These are phyloP conservation scores for Coemansia sp. DNA, from an alignment of 192 early-diverging fungal species.

Conservation along the genomic window DNA sequence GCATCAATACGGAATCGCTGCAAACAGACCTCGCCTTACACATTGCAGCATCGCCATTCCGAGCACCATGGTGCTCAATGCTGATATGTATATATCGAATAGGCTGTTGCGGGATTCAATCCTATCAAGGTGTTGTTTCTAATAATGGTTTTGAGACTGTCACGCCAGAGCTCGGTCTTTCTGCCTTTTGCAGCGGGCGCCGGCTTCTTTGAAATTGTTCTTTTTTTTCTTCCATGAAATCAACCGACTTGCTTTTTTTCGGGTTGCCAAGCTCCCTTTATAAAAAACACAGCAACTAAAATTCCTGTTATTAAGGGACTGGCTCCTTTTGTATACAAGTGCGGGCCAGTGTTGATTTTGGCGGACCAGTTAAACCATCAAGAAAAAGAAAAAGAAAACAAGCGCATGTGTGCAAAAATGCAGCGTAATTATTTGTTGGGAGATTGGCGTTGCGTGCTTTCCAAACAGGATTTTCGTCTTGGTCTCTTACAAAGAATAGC, in stretches of 20 bases:
- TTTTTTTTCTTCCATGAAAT: neutral
- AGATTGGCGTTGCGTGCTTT: slow-evolving; percentile 7
- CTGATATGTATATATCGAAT: neutral
- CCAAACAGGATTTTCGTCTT: slow-evolving; percentile 1
- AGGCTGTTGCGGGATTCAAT: neutral
- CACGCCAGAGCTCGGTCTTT: neutral
- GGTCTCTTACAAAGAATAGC: neutral
- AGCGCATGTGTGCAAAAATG: neutral
- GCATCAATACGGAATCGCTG: neutral
- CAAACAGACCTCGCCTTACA: neutral
- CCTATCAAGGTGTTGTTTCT: neutral
- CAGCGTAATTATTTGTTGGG: slow-evolving; percentile 5
- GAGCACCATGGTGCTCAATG: neutral
- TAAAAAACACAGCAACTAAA: neutral
- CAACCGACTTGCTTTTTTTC: neutral
- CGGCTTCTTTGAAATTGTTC: neutral
- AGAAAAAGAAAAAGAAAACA: neutral
- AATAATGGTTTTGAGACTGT: neutral
- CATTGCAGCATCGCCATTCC: neutral
- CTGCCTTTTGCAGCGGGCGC: neutral
- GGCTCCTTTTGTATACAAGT: too few species aligned
- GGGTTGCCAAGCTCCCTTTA: neutral
- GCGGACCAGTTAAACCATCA: neutral
- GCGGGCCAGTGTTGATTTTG: too few species aligned
- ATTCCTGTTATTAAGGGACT: neutral